Evolutionary conservation across 768 basidiomycete genomes (phyloP), one percentile per base, ranked within the genome.

Genomic region (Boletus reticuloceps): DNA sequence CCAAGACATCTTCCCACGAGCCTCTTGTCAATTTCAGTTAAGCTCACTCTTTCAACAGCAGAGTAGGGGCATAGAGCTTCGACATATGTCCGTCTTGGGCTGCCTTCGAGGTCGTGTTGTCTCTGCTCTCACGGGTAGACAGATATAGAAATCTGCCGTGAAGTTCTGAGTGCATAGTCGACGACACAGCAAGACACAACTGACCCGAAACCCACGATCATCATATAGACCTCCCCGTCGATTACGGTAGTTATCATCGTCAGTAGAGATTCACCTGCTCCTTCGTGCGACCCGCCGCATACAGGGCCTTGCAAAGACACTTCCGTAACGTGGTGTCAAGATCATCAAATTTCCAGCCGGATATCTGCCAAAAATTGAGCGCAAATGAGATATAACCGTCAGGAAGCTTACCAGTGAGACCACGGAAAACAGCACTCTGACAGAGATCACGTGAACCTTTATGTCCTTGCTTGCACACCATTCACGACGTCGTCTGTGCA

Each of bases 381-480:
- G 34, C 5, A 14, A 11, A 36, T 36, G 27, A 29, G 9, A 29
- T 29, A 9, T 12, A 4, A 36, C 34, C 11, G 14, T 34, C 12
- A 9, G 32, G 6, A 32, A 32, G 32, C 32, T 32, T 32, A 32
- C 32, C 32, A 32, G 32, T 12, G 32, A 32, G 32, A 32, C 32
- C 8, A 32, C 32, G 22, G 22, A 4, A 3, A 7, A 9, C 32
- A 32, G 32, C 22, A 25, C 25, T 25, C 25, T 25, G 25, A 25
- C 25, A 25, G 25, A 6, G 6, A 25, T 56, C 64, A 68, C 58
- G 62, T 64, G 52, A 25, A 38, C 6, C n/a, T 8, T 14, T 54
- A 78, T 69, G 72, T 61, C 46, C 31, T 47, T 71, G 55, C 46
- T 60, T 62, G 51, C 37, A 5, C 46, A 41, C 44, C 42, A 10